phyloP scores from a whole-genome alignment of 2,329 filamentous ascomycete genomes.

The Elsinoe ampelina region DNA sequence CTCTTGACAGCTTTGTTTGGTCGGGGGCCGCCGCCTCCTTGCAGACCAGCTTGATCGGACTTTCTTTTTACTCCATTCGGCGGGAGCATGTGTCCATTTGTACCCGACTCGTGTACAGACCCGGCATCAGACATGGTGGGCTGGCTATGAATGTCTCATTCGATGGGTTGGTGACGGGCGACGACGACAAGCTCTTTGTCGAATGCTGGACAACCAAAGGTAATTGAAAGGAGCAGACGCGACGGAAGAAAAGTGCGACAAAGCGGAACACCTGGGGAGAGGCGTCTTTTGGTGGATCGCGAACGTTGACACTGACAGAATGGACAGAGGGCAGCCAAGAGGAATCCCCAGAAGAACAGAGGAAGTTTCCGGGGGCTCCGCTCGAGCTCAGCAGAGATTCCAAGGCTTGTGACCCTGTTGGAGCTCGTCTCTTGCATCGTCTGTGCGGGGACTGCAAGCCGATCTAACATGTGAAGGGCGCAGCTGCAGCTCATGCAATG shows the following conservation, averaged over 20 bases:
- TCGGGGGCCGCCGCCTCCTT: constrained; percentile 34
- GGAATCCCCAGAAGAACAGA: not conserved
- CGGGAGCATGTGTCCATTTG: constrained; percentile 7
- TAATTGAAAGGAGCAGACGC: not conserved
- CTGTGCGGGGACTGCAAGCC: not conserved
- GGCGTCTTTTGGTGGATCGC: constrained; percentile 1
- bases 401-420: not conserved
- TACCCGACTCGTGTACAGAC: constrained; percentile 3
- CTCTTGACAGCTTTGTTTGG: constrained; percentile 59
- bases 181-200: not conserved
- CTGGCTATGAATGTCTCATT: not conserved
- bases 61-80: constrained; percentile 42
- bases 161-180: not conserved
- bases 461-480: not conserved
- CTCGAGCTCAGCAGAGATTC: not conserved
- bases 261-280: not conserved
- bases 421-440: not conserved
- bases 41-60: constrained; percentile 46
- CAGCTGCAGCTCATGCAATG: no score
- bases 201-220: not conserved
- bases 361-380: constrained; percentile 10
- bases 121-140: constrained; percentile 11
- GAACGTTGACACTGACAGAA: constrained; percentile 1
- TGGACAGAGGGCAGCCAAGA: not conserved
- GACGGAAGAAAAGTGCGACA: not conserved